phyloP scores from a whole-genome alignment of 192 early-diverging fungal species.

The Pilaira anomala region DNA sequence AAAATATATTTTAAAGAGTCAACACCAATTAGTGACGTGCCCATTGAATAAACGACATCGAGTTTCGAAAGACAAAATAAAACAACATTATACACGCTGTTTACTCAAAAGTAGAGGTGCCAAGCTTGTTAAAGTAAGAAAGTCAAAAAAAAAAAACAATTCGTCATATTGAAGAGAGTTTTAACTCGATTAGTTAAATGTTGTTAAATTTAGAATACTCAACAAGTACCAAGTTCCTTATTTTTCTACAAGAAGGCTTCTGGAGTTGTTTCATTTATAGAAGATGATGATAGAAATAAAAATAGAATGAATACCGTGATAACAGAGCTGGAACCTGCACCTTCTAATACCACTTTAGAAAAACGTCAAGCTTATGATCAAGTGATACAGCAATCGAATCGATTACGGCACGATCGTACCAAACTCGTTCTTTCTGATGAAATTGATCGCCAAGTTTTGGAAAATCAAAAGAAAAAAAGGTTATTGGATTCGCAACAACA shows the following conservation, averaged over 20 bases:
- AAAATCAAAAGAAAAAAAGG: background rate
- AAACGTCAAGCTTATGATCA: slow-evolving; percentile 3
- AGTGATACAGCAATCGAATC: background rate
- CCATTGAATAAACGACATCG: slow-evolving; percentile 4
- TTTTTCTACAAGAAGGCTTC: slow-evolving; percentile 10
- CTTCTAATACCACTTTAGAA: background rate
- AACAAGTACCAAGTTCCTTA: slow-evolving; percentile 6
- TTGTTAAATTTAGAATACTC: too few relatives aligned
- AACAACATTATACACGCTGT: slow-evolving; percentile 4
- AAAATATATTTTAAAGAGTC: background rate
- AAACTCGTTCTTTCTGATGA: too few relatives aligned
- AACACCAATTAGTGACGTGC: background rate
- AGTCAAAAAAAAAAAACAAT: too few relatives aligned
- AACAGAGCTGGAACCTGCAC: background rate
- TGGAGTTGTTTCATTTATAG: background rate
- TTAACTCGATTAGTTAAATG: too few relatives aligned
- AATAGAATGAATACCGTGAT: background rate
- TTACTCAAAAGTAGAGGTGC: background rate
- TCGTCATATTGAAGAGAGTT: too few relatives aligned
- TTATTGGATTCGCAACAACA: background rate
- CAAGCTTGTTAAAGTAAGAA: background rate
- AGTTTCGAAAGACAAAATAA: background rate
- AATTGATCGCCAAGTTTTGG: background rate
- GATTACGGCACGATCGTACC: background rate
- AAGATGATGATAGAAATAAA: background rate